A percentile compares a stretch with the other conserved stretches of the same genome.
Evolutionary conservation across 2,329 filamentous ascomycete species (phyloP).

Genomic region (Ascochyta fabae): DNA sequence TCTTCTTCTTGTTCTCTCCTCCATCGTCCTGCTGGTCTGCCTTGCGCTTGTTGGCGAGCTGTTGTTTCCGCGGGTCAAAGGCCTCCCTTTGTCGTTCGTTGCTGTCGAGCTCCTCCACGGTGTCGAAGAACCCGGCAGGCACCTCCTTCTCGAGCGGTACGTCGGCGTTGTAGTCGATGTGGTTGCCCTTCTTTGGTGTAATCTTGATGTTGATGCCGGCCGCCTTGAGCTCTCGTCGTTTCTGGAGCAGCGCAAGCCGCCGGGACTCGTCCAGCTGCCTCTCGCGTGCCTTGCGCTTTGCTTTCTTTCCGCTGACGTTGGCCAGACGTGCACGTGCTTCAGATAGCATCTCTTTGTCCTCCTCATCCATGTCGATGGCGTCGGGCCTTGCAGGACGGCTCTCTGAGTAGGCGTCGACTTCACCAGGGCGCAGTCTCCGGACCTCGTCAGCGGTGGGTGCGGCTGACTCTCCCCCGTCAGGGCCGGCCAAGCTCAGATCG

Average conservation of each 20-base stretch:
- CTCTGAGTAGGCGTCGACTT: conserved; percentile 96
- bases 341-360: conserved; percentile 99
- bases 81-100: conserved; percentile 86
- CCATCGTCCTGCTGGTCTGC: conserved; percentile 85
- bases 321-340: conserved; percentile 95
- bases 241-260: conserved; percentile 87
- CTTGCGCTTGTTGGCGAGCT: conserved; percentile 90
- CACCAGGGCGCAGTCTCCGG: conserved; percentile 83
- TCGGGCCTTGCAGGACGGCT: conserved; percentile 94
- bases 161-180: conserved; percentile 99
- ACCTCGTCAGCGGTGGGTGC: conserved; percentile 94
- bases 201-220: conserved; percentile 99
- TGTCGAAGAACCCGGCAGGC: conserved; percentile 90
- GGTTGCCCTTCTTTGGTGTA: conserved; percentile 85
- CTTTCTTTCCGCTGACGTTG: conserved; percentile 98
- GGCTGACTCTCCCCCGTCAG: conserved; percentile 82
- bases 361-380: conserved; percentile 97
- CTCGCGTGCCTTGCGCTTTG: conserved; percentile 95
- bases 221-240: conserved; percentile 94
- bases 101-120: conserved; percentile 75
- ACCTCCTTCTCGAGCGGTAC: conserved; percentile 97
- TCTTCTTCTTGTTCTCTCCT: conserved; percentile 79
- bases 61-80: conserved; percentile 93
- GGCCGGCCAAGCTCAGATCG: conserved; percentile 81
- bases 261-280: conserved; percentile 94